Evolutionary conservation across 2,329 filamentous ascomycete genomes (phyloP), one percentile per base, ranked within the genome.

Genomic region (Delphinella strobiligena): DNA sequence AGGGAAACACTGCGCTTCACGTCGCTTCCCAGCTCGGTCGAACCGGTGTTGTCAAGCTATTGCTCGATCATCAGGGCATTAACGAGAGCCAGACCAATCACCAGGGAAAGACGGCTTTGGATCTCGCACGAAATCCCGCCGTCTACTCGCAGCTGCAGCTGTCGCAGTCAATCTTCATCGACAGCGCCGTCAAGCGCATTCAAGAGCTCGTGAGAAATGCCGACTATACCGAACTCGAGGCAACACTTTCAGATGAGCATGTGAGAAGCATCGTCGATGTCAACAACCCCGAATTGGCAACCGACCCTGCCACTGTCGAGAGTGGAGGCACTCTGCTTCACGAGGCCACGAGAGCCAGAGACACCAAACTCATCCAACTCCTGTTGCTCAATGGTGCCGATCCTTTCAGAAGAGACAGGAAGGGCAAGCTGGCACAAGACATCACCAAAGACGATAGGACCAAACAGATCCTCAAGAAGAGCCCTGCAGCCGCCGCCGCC

Each of bases 111-210:
- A 74, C 87, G 3, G 80, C 91, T 4, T 74, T 96, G 37, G 91
- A 98, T 53, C 69, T 95, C 31, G 86, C 91, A 4, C 79, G 88
- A 30, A 95, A 80, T 18, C 86, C 91, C 1, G 89, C 96, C 14
- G 95, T 96, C 41, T 96, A 93, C 64, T 88, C 96, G 62, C 80
- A 89, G 54, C 71, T 98, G 38, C 91, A 98, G 61, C 77, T 96
- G 12, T 80, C 87, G 7, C 76, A 88, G 33, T 93, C 88, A 4
- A 68, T 95, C 37, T 96, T 89, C 58, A 80, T 93, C 41, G 91
- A 98, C 53, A 73, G 72, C 47, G 93, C 89, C 58, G 77, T 93
- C 11, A 79, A 78, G 53, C 78, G 89, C 55, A 80, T 96, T 5
- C 89, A 96, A 53, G 74, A 79, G 11, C 68, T 94, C 38, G 80